Evolutionary conservation across 345 rosid species (phyloP).

Genomic region (Boechera stricta): DNA sequence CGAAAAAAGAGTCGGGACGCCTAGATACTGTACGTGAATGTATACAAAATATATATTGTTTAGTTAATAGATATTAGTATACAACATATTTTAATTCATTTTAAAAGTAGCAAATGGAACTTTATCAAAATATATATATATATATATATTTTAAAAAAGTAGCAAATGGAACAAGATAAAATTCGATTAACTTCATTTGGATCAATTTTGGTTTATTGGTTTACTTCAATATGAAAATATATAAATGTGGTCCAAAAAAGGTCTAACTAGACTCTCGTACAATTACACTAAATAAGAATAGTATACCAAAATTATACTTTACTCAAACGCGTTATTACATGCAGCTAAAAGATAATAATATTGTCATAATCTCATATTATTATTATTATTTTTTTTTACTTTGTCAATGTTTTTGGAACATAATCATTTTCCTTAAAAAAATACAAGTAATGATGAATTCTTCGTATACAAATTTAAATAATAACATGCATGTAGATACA

Average conservation of each 20-base stretch:
- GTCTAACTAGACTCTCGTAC: neutral
- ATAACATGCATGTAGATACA: neutral
- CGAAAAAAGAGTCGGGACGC: neutral
- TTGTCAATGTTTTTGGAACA: neutral
- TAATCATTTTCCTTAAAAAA: neutral
- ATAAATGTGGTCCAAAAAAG: conserved; percentile 7
- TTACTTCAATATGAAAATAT: neutral
- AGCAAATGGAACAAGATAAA: neutral
- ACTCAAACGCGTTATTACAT: conserved; percentile 8
- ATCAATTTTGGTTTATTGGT: conserved; percentile 1
- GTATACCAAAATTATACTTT: neutral
- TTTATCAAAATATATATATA: too few species aligned
- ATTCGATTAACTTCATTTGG: neutral
- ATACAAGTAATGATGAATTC: conserved; percentile 3
- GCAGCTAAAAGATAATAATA: neutral
- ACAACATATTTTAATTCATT: conserved; percentile 4
- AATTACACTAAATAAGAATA: neutral
- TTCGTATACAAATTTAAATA: neutral
- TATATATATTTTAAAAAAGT: neutral
- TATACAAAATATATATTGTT: too few species aligned
- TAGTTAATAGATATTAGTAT: neutral
- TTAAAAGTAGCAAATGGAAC: neutral
- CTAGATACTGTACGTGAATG: neutral
- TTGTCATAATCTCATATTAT: neutral
- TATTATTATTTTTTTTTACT: neutral